phyloP scores from a whole-genome alignment of 345 rosid species.

The Luvunga scandens region DNA sequence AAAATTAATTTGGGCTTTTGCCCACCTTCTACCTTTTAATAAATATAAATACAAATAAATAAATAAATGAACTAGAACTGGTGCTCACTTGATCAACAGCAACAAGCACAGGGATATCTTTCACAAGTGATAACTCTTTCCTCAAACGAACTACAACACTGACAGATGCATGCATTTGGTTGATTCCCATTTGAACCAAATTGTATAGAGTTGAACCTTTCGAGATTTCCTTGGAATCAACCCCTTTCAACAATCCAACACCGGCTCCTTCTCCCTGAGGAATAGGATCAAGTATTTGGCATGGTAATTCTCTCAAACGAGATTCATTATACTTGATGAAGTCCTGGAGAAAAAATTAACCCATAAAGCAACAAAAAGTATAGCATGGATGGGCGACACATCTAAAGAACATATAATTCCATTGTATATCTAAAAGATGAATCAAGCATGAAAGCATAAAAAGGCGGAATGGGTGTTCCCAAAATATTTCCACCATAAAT shows the following conservation, averaged over 20 bases:
- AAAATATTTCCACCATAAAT: background rate
- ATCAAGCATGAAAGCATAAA: background rate
- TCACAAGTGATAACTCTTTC: conserved; percentile 82
- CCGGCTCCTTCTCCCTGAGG: conserved; percentile 93
- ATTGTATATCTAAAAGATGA: background rate
- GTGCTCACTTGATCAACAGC: conserved; percentile 91
- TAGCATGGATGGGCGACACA: background rate
- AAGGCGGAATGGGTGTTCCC: background rate
- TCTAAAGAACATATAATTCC: background rate
- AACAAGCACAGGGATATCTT: conserved; percentile 83
- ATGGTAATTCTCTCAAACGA: conserved; percentile 54
- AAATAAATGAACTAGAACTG: background rate
- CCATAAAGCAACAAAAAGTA: conserved; percentile 10
- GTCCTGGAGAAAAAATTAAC: conserved; percentile 44
- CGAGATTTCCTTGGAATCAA: conserved; percentile 55
- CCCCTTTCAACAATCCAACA: conserved; percentile 83
- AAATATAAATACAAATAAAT: too few relatives aligned
- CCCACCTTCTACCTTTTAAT: too few relatives aligned
- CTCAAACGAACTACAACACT: conserved; percentile 77
- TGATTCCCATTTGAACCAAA: conserved; percentile 72
- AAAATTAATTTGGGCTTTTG: too few relatives aligned
- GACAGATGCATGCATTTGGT: conserved; percentile 83
- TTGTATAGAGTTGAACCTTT: conserved; percentile 74
- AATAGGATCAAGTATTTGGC: conserved; percentile 75
- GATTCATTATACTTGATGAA: conserved; percentile 67